Percentiles rank a stretch among this genome's conserved stretches.
Conservation (phyloP, 2,329 filamentous ascomycete species). For the Dactylellina drechsleri region DNA sequence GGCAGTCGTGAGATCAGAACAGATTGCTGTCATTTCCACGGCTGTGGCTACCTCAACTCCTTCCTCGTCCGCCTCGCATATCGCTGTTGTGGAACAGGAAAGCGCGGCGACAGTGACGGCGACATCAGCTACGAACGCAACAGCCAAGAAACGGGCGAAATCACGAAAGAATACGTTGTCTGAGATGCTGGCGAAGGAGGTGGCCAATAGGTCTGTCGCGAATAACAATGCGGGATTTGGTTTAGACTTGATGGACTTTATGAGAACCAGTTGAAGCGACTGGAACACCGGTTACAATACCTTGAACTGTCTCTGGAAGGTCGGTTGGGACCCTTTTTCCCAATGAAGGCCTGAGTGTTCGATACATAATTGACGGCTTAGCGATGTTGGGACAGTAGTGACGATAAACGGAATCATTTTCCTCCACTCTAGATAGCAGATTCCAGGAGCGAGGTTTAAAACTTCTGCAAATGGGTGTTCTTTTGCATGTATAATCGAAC, state of each 20-base stretch:
- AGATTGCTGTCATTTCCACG: background rate
- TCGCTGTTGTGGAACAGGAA: background rate
- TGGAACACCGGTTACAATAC: background rate
- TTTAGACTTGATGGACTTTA: constrained; percentile 57
- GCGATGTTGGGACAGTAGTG: too few species aligned
- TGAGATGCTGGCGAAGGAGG: constrained; percentile 45
- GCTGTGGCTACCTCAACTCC: background rate
- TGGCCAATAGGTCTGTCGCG: constrained; percentile 40
- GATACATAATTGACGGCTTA: too few species aligned
- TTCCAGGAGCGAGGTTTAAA: background rate
- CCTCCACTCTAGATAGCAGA: background rate
- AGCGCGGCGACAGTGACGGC: background rate
- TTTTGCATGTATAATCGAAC: constrained; percentile 14
- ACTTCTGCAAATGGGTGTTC: constrained; percentile 15
- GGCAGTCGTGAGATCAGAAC: background rate
- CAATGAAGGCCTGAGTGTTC: too few species aligned
- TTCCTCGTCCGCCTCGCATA: background rate
- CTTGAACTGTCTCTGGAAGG: constrained; percentile 10
- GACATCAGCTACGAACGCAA: constrained; percentile 21
- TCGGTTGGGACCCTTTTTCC: background rate
- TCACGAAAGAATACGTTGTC: constrained; percentile 51
- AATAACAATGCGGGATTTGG: constrained; percentile 47
- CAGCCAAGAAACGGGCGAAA: constrained; percentile 47
- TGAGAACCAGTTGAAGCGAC: constrained; percentile 55
- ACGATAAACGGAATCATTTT: too few species aligned